Base-by-base conservation (phyloP, 1,139 yeast genomes). In the Meyerozyma carpophila region DNA sequence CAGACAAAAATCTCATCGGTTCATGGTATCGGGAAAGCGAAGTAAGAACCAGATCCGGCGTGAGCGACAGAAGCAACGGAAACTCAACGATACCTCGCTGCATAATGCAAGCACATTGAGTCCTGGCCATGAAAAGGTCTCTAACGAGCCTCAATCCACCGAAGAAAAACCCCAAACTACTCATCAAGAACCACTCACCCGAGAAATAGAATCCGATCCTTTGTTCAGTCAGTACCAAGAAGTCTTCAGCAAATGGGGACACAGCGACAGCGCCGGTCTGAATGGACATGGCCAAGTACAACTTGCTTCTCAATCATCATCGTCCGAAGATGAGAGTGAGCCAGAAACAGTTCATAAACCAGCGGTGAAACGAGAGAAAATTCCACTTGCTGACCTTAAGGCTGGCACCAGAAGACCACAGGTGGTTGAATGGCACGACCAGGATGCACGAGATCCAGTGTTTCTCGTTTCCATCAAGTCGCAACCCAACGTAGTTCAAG, bases 361-460 rank as follows among this genome's bases (percentile, higher is more conserved):
- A 55, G 60, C 65, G 25, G 67, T 81, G 43, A 70, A 73, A 47
- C 58, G 65, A 40, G 70, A 73, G 44, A 83, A 84, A 52, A 76
- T 89, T 0, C 78, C 94, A 0, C 64, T 93, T 14, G 81, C 93
- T 0, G 70, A 74, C 11, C 68, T 93, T 42, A 93, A 91, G 57
- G 71, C 85, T 0, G 61, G 70, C 18, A 73, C 84, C 0, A 57
- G 62, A 6, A 66, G 66, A 32, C 97, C 98, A 0, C 90, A 87
- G 47, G 59, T 83, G 4, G 84, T 93, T 0, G 96, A 90, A 50
- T 85, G 95, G 94, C 77, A 70, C 52, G 98, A 93, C 61, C 84
- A 82, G 1, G 94, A 91, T 63, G 86, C 98, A 0, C 74, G 72
- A 3, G 94, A 89, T 55, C 96, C 98, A 1, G 66, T 69, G 42